Conservation (phyloP, 2,329 filamentous ascomycete genomes). For the Myriosclerotinia duriaeana region DNA sequence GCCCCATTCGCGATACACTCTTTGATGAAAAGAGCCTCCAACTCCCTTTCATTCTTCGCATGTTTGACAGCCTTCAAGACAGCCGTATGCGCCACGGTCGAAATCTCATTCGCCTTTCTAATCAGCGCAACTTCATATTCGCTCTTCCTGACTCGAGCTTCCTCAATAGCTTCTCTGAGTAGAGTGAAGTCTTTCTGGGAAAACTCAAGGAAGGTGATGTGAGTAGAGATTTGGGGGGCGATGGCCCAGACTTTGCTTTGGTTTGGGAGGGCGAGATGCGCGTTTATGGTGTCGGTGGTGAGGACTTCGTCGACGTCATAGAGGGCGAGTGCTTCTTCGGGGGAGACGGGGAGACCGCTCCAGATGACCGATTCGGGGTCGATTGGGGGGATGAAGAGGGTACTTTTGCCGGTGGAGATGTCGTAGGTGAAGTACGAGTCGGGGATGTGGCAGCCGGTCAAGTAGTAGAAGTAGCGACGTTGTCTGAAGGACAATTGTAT, state of each 20-base stretch:
- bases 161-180: conserved; percentile 64
- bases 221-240: conserved; percentile 70
- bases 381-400: conserved; percentile 86
- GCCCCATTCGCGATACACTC: conserved; percentile 72
- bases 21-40: conserved; percentile 78
- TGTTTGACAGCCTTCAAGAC: conserved; percentile 60
- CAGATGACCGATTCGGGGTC: conserved; percentile 90
- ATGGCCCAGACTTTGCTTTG: conserved; percentile 67
- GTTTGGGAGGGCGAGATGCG: conserved; percentile 50
- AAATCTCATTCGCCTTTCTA: conserved; percentile 69
- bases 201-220: conserved; percentile 70
- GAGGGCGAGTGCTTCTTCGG: conserved; percentile 68
- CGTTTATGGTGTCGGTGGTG: conserved; percentile 71
- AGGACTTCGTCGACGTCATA: conserved; percentile 83
- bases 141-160: conserved; percentile 69
- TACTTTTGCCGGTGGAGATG: conserved; percentile 68
- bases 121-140: conserved; percentile 73
- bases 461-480: conserved; percentile 90
- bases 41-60: conserved; percentile 75
- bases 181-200: conserved; percentile 58
- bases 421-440: conserved; percentile 83
- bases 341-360: conserved; percentile 80
- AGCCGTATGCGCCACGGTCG: conserved; percentile 63
- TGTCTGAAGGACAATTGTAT: conserved; percentile 55
- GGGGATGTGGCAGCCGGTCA: conserved; percentile 78